Evolutionary conservation across 495 filamentous ascomycete genomes (phyloP).

Genomic region (Friedmanniomyces endolithicus): DNA sequence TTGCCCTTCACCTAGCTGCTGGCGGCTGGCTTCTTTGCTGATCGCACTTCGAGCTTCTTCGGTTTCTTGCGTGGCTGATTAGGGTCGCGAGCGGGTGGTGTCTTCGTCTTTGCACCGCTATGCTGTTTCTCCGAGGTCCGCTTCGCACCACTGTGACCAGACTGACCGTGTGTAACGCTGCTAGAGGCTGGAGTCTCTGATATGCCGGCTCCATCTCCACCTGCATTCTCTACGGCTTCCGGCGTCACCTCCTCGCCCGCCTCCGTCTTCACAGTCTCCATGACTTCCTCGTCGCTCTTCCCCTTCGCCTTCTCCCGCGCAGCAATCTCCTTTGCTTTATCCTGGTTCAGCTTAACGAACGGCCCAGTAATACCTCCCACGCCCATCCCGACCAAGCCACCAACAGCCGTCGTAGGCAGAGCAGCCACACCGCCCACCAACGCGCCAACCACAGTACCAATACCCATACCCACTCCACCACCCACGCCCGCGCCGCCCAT

Average conservation of each 20-base stretch:
- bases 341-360: conserved; percentile 15
- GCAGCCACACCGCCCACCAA: conserved; percentile 12
- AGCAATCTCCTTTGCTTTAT: conserved; percentile 2
- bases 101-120: neutral
- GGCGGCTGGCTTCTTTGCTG: neutral
- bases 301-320: conserved; percentile 8
- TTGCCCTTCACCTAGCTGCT: neutral
- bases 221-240: neutral
- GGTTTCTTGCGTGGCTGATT: conserved; percentile 12
- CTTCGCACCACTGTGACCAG: neutral
- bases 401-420: conserved; percentile 15
- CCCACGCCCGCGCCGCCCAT: conserved; percentile 17
- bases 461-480: conserved; percentile 14
- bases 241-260: conserved; percentile 1
- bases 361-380: conserved; percentile 18
- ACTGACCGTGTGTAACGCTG: neutral
- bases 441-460: conserved; percentile 18
- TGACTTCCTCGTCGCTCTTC: conserved; percentile 10
- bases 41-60: conserved; percentile 15
- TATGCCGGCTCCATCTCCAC: neutral
- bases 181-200: neutral
- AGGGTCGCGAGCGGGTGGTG: neutral
- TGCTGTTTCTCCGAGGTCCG: neutral
- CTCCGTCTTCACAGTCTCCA: conserved; percentile 7
- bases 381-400: conserved; percentile 16